Evolutionary conservation across 2,329 filamentous ascomycete species (phyloP).

Genomic region (Talaromyces sp.): DNA sequence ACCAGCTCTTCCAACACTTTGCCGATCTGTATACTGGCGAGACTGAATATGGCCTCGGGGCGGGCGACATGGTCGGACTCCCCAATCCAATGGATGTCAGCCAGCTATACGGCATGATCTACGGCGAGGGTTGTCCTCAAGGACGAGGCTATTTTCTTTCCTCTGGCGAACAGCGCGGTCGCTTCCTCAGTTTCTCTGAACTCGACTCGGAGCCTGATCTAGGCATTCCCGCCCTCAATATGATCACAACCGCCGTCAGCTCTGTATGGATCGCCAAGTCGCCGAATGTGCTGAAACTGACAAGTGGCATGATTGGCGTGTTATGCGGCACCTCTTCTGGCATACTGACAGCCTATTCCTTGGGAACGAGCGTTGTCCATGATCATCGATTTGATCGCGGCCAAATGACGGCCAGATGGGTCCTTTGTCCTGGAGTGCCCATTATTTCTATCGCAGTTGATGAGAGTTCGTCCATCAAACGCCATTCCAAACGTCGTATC

Average conservation of each 20-base stretch:
- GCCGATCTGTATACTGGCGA: constrained; percentile 70
- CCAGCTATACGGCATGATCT: constrained; percentile 73
- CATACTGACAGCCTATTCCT: constrained; percentile 73
- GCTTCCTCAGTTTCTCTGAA: constrained; percentile 62
- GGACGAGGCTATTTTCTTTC: constrained; percentile 75
- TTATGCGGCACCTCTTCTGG: constrained; percentile 79
- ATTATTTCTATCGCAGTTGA: constrained; percentile 81
- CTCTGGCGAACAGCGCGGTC: constrained; percentile 67
- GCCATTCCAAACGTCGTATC: constrained; percentile 64
- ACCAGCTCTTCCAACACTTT: constrained; percentile 69
- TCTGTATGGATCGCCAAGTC: constrained; percentile 90
- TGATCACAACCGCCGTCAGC: constrained; percentile 65
- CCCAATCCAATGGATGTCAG: constrained; percentile 91
- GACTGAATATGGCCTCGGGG: constrained; percentile 69
- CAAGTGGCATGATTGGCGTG: constrained; percentile 74
- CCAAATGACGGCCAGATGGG: constrained; percentile 82
- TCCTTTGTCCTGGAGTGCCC: constrained; percentile 84
- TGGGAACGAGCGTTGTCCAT: constrained; percentile 58
- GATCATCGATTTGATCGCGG: constrained; percentile 62
- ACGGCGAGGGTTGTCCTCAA: constrained; percentile 80
- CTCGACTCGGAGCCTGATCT: constrained; percentile 57
- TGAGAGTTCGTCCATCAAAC: constrained; percentile 68
- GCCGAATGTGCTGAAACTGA: constrained; percentile 62
- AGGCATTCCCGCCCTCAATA: constrained; percentile 72
- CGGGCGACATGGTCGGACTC: constrained; percentile 67